These are phyloP conservation scores for Penicillium egyptiacum DNA, from an alignment of 495 filamentous ascomycete species.

Conservation along the genomic window DNA sequence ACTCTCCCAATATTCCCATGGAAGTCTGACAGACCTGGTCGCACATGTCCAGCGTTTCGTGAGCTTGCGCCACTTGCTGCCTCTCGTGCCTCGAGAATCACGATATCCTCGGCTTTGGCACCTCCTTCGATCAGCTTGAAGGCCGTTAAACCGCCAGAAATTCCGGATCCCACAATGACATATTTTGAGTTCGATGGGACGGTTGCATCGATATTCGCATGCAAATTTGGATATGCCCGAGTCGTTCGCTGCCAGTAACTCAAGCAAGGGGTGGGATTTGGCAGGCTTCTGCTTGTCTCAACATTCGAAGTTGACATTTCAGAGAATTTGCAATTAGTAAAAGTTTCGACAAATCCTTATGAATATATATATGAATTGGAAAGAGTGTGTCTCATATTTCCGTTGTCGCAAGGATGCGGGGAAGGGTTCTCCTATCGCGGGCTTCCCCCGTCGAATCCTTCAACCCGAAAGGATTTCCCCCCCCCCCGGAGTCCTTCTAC, in stretches of 20 bases:
- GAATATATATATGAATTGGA: neutral
- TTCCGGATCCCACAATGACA: slow-evolving; percentile 33
- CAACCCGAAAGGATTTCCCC: neutral
- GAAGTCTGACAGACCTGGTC: slow-evolving; percentile 27
- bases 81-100: slow-evolving; percentile 37
- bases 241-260: slow-evolving; percentile 40
- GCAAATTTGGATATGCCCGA: slow-evolving; percentile 26
- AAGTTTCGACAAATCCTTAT: neutral
- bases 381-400: neutral
- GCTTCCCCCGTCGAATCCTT: neutral
- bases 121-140: slow-evolving; percentile 30
- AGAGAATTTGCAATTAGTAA: neutral
- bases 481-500: too few species aligned
- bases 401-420: slow-evolving; percentile 9
- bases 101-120: slow-evolving; percentile 23
- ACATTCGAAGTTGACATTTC: neutral
- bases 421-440: neutral
- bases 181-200: slow-evolving; percentile 23
- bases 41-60: slow-evolving; percentile 36
- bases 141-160: slow-evolving; percentile 29
- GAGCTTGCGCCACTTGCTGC: slow-evolving; percentile 34
- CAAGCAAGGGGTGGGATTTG: slow-evolving; percentile 25
- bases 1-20: neutral
- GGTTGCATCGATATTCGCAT: slow-evolving; percentile 16
- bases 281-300: slow-evolving; percentile 23